phyloP scores from a whole-genome alignment of 805 yeast species.

The Zygosaccharomyces kombuchaensis region DNA sequence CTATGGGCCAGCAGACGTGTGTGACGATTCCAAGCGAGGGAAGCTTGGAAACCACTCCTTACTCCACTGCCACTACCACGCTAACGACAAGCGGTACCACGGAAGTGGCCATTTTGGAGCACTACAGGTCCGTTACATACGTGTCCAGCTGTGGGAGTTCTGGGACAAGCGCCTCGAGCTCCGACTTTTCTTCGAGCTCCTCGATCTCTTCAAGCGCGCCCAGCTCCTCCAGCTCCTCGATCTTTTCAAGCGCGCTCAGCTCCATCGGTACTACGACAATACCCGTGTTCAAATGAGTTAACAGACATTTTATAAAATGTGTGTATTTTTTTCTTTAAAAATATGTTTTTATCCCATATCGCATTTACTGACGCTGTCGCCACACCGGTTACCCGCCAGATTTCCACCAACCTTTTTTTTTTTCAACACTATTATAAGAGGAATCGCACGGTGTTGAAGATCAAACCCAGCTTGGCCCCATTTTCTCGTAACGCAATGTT shows the following conservation, averaged over 20 bases:
- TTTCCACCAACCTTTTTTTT: neutral
- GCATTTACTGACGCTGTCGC: neutral
- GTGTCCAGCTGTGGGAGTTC: constrained; percentile 21
- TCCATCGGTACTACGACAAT: constrained; percentile 1
- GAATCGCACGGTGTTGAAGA: neutral
- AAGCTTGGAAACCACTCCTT: constrained; percentile 25
- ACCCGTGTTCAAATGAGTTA: neutral
- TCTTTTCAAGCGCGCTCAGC: too few relatives aligned
- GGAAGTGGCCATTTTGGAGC: constrained; percentile 21
- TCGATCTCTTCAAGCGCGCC: neutral
- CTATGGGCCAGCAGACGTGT: constrained; percentile 13
- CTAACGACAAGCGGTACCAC: constrained; percentile 17
- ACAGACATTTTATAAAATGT: neutral
- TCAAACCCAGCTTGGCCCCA: neutral
- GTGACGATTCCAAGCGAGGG: constrained; percentile 21
- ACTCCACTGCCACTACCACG: constrained; percentile 20
- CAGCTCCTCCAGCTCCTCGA: neutral
- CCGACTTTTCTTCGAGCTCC: neutral
- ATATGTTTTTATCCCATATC: neutral
- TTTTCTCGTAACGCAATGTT: neutral
- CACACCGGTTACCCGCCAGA: neutral
- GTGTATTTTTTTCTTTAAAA: neutral
- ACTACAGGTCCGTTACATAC: constrained; percentile 24
- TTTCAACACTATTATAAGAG: neutral
- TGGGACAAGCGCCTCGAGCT: neutral